Evolutionary conservation across 352 stramenopile genomes (phyloP).

Genomic region (Globisporangium barbulae): DNA sequence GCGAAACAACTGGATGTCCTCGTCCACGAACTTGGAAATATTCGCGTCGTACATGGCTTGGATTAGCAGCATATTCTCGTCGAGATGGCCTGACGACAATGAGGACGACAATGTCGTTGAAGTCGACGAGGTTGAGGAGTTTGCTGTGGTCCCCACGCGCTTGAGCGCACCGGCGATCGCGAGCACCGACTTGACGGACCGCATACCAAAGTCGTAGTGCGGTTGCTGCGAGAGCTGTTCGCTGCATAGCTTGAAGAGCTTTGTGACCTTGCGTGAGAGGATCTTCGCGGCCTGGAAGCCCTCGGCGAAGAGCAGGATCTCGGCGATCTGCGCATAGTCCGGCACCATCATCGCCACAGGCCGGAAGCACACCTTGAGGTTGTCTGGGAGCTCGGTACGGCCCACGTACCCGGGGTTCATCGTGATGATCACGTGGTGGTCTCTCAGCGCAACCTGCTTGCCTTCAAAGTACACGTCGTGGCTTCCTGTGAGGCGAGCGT

Average conservation of each 20-base stretch:
- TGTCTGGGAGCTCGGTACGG: constrained; percentile 80
- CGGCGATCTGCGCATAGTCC: constrained; percentile 79
- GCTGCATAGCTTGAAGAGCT: constrained; percentile 80
- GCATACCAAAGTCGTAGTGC: constrained; percentile 90
- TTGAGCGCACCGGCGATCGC: constrained; percentile 73
- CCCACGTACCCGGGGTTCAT: constrained; percentile 88
- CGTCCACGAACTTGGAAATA: constrained; percentile 87
- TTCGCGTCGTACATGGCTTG: constrained; percentile 93
- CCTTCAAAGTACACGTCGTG: constrained; percentile 56
- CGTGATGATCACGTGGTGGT: constrained; percentile 84
- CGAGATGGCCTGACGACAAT: constrained; percentile 14
- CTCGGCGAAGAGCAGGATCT: constrained; percentile 83
- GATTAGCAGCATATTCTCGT: constrained; percentile 88
- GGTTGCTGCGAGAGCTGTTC: constrained; percentile 83
- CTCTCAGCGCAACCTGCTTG: constrained; percentile 44
- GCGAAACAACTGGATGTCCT: constrained; percentile 87
- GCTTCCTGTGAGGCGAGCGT: constrained; percentile 34
- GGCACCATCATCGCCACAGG: constrained; percentile 89
- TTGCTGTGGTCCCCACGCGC: constrained; percentile 15
- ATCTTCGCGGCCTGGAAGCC: constrained; percentile 68
- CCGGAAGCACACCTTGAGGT: constrained; percentile 82
- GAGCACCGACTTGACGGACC: constrained; percentile 81
- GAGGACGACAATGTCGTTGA: neutral
- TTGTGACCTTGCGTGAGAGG: constrained; percentile 67
- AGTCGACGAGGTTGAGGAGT: constrained; percentile 12